Percentiles rank a stretch among this genome's conserved stretches.
phyloP scores from a whole-genome alignment of 2,329 filamentous ascomycete genomes.

The Aphanocladium album region DNA sequence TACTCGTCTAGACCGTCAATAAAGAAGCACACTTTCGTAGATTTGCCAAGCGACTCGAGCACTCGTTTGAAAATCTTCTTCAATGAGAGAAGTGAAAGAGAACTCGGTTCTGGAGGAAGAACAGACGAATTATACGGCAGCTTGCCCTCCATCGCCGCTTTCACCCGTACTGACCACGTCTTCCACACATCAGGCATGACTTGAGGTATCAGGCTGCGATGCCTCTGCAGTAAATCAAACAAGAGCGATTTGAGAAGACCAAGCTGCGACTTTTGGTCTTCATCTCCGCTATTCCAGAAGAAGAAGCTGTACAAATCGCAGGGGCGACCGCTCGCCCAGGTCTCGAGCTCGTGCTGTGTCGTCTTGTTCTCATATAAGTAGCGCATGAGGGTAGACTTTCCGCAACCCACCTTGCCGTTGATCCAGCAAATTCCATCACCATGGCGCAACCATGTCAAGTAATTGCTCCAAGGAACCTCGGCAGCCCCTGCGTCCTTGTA shows the following conservation, averaged over 20 bases:
- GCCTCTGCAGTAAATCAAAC: constrained; percentile 22
- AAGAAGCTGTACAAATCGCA: constrained; percentile 26
- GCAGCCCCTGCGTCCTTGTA: not conserved
- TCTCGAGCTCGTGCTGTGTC: constrained; percentile 16
- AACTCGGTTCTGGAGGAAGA: not conserved
- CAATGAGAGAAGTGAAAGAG: not conserved
- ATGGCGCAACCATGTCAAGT: constrained; percentile 21
- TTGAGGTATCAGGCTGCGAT: constrained; percentile 10
- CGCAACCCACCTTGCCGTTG: constrained; percentile 33
- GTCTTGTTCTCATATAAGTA: constrained; percentile 20
- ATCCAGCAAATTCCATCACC: constrained; percentile 26
- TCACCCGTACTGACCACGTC: not conserved
- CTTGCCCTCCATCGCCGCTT: not conserved
- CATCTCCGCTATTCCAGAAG: constrained; percentile 28
- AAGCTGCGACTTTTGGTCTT: constrained; percentile 25
- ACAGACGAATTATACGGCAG: constrained; percentile 1
- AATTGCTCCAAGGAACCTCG: not conserved
- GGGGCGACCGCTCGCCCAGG: constrained; percentile 22
- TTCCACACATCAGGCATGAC: constrained; percentile 15
- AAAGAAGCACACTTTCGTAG: constrained; percentile 13
- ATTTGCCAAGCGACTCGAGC: not conserved
- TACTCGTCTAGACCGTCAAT: constrained; percentile 20
- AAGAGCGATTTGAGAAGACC: constrained; percentile 30
- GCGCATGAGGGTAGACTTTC: constrained; percentile 37
- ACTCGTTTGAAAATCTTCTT: not conserved